phyloP scores from a whole-genome alignment of 2,329 filamentous ascomycete genomes.

The Colletotrichum brevisporum region DNA sequence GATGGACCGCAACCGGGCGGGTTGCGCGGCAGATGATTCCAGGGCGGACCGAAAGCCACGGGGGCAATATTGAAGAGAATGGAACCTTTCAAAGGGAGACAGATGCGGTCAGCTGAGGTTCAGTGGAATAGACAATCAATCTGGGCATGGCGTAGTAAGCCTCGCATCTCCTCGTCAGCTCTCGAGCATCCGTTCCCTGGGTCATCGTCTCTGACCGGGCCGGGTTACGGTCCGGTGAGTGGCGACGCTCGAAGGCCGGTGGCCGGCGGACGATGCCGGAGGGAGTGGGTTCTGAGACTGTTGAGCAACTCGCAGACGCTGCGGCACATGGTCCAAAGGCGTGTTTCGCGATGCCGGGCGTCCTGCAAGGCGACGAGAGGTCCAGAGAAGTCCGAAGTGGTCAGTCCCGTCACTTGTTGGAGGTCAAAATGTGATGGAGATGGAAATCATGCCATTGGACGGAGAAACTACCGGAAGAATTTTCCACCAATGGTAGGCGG shows the following conservation, averaged over 20 bases:
- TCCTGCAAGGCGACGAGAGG: neutral
- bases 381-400: slow-evolving; percentile 8
- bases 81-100: neutral
- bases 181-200: neutral
- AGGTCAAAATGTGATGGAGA: slow-evolving; percentile 15
- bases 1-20: neutral
- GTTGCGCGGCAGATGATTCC: slow-evolving; percentile 8
- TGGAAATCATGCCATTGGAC: slow-evolving; percentile 26
- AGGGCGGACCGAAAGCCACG: neutral
- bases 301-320: slow-evolving; percentile 2
- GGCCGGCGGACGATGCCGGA: neutral
- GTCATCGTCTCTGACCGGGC: neutral
- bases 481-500: slow-evolving; percentile 27
- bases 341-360: neutral
- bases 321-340: neutral
- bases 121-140: slow-evolving; percentile 11
- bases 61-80: neutral
- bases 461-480: slow-evolving; percentile 26
- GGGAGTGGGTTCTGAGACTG: neutral
- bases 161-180: neutral
- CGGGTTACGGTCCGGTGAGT: slow-evolving; percentile 11
- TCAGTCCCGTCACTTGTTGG: slow-evolving; percentile 5
- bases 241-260: neutral
- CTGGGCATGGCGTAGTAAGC: neutral
- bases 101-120: slow-evolving; percentile 6